phyloP scores from a whole-genome alignment of 2,329 filamentous ascomycete genomes.

The Colletotrichum cuscutae region DNA sequence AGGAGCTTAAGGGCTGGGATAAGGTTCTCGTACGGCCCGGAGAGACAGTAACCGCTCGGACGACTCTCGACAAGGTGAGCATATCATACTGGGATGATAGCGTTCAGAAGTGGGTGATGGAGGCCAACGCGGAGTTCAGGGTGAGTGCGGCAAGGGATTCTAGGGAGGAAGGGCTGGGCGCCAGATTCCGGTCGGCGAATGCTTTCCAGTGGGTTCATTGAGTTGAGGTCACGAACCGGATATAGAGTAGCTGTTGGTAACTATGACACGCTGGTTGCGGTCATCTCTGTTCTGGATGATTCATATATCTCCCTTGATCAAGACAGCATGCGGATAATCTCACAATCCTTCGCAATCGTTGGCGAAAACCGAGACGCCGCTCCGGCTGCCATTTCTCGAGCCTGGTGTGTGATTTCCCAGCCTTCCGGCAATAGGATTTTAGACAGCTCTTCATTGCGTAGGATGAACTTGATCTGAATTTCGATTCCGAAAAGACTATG shows the following conservation, averaged over 20 bases:
- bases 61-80: neutral
- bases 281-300: neutral
- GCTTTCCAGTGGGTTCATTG: neutral
- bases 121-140: neutral
- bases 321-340: neutral
- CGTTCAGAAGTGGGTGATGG: neutral
- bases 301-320: neutral
- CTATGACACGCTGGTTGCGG: neutral
- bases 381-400: neutral
- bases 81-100: neutral
- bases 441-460: neutral
- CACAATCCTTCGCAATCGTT: neutral
- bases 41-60: neutral
- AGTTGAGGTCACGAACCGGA: neutral
- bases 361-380: neutral
- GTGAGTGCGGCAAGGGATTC: neutral
- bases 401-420: neutral
- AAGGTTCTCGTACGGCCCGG: neutral
- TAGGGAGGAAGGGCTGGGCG: neutral
- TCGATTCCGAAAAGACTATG: neutral
- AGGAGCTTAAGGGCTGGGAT: neutral
- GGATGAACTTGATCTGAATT: neutral
- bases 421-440: neutral
- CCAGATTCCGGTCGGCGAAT: neutral
- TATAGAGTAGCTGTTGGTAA: neutral